Percentiles rank a stretch among this genome's conserved stretches.
Evolutionary conservation across 2,329 filamentous ascomycete species (phyloP).

Genomic region (Aspergillus sp.): DNA sequence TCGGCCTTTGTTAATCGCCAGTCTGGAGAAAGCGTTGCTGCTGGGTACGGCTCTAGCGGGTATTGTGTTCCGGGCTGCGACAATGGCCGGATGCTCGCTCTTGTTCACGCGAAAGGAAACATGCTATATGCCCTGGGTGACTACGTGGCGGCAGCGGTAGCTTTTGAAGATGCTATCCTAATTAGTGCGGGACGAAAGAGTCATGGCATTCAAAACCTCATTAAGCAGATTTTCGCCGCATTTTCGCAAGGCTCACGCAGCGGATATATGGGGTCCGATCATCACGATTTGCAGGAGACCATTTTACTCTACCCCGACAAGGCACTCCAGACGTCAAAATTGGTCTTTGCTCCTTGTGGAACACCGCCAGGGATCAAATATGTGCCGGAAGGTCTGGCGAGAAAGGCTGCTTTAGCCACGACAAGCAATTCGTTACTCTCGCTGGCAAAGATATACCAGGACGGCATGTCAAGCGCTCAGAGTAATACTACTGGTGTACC

Average conservation of each 20-base stretch:
- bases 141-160: constrained; percentile 73
- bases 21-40: constrained; percentile 32
- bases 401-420: constrained; percentile 80
- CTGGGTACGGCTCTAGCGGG: constrained; percentile 73
- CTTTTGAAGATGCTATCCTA: constrained; percentile 92
- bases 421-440: constrained; percentile 95
- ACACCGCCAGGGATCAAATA: constrained; percentile 76
- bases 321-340: constrained; percentile 75
- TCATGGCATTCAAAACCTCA: constrained; percentile 72
- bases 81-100: constrained; percentile 87
- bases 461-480: constrained; percentile 79
- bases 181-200: constrained; percentile 76
- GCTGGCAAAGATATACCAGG: constrained; percentile 95
- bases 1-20: constrained; percentile 24
- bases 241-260: constrained; percentile 54
- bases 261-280: constrained; percentile 38
- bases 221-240: constrained; percentile 72
- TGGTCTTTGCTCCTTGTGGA: constrained; percentile 76
- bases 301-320: constrained; percentile 79
- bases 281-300: constrained; percentile 52
- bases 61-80: constrained; percentile 82
- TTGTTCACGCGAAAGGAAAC: constrained; percentile 97
- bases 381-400: constrained; percentile 68
- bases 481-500: constrained; percentile 48
- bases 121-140: constrained; percentile 92